A percentile compares a stretch with the other conserved stretches of the same genome.
Evolutionary conservation across 1,284 basidiomycete genomes (phyloP).

Genomic region (Apiotrichum domesticum): DNA sequence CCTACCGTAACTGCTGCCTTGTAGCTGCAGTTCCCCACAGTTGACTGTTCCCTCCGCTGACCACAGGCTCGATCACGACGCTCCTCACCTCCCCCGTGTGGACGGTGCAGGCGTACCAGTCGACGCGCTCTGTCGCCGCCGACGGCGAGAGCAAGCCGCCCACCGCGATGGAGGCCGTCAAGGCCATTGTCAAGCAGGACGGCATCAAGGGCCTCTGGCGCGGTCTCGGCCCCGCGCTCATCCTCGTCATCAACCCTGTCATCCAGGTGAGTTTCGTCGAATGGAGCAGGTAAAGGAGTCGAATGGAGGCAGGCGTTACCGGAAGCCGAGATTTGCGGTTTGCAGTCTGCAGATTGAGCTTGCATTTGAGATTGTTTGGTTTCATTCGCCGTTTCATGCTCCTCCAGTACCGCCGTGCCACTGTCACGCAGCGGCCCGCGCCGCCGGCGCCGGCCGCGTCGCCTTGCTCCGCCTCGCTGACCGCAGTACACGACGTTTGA

Average conservation of each 20-base stretch:
- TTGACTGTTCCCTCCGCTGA: neutral
- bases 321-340: too few species aligned
- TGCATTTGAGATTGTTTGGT: too few species aligned
- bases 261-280: slow-evolving; percentile 51
- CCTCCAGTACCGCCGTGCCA: too few species aligned
- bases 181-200: slow-evolving; percentile 68
- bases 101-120: slow-evolving; percentile 91
- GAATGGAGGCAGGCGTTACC: too few species aligned
- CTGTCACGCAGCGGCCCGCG: too few species aligned
- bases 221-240: slow-evolving; percentile 89
- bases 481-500: slow-evolving; percentile 69
- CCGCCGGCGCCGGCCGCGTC: too few species aligned
- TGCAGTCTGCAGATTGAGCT: too few species aligned
- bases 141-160: slow-evolving; percentile 49
- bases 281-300: neutral
- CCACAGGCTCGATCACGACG: slow-evolving; percentile 76
- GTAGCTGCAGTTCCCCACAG: neutral
- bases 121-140: slow-evolving; percentile 52
- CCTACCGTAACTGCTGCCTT: neutral
- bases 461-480: neutral
- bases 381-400: too few species aligned
- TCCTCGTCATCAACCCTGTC: slow-evolving; percentile 92
- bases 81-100: slow-evolving; percentile 91
- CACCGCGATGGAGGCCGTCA: slow-evolving; percentile 62
- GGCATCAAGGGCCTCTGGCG: slow-evolving; percentile 82